Conservation (phyloP, 2,329 filamentous ascomycete genomes). For the Phialophora expanda region DNA sequence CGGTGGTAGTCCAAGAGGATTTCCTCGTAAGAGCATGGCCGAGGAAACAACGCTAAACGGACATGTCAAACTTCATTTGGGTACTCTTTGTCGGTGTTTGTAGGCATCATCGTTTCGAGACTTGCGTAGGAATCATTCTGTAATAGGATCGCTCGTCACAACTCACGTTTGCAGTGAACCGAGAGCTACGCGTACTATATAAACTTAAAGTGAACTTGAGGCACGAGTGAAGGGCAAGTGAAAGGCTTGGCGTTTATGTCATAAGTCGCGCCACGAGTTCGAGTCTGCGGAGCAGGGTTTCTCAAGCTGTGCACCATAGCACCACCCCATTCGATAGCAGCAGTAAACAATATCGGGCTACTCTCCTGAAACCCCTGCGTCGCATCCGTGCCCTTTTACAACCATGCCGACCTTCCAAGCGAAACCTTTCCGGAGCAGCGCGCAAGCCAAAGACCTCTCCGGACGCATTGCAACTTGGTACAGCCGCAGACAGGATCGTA, state of each 20-base stretch:
- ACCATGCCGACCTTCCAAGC: constrained; percentile 68
- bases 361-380: neutral
- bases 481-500: constrained; percentile 72
- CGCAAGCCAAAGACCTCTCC: constrained; percentile 31
- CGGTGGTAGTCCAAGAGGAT: constrained; percentile 10
- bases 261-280: constrained; percentile 4
- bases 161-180: neutral
- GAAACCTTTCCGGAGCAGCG: constrained; percentile 68
- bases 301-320: neutral
- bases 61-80: neutral
- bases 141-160: neutral
- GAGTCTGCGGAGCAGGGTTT: neutral
- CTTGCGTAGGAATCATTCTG: neutral
- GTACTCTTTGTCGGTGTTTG: neutral
- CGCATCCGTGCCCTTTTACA: neutral
- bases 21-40: constrained; percentile 11
- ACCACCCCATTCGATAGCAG: neutral
- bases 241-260: constrained; percentile 3
- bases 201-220: neutral
- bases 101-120: neutral
- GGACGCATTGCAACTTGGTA: constrained; percentile 73
- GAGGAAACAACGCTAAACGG: neutral
- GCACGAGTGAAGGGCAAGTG: neutral
- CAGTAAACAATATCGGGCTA: neutral
- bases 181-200: neutral